A percentile compares a stretch with the other conserved stretches of the same genome.
These are phyloP conservation scores for Fusarium sp. DNA, from an alignment of 2,329 filamentous ascomycete species.

Conservation along the genomic window DNA sequence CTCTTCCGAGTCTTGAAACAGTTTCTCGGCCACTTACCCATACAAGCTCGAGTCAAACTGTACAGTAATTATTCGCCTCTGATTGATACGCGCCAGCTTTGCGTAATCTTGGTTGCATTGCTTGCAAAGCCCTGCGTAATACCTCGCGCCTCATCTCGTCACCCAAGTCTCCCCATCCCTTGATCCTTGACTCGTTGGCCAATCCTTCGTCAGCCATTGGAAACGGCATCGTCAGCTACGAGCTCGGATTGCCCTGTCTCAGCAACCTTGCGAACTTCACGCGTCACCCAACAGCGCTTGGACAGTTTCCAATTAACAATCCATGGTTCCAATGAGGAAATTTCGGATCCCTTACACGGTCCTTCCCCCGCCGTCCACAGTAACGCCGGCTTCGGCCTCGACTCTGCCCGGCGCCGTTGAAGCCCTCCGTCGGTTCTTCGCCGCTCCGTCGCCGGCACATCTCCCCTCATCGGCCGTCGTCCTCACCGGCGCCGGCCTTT, in stretches of 20 bases:
- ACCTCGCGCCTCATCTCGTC: not conserved
- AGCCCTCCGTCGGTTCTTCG: conserved; percentile 82
- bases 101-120: not conserved
- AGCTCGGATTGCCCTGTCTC: not conserved
- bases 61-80: not conserved
- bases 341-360: conserved; percentile 94
- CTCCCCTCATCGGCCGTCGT: conserved; percentile 62
- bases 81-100: conserved; percentile 12
- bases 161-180: conserved; percentile 1
- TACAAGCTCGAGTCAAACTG: not conserved
- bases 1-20: conserved; percentile 24
- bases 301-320: not conserved
- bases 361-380: conserved; percentile 78
- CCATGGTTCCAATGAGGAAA: conserved; percentile 66
- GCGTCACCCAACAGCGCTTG: conserved; percentile 8
- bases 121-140: not conserved
- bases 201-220: conserved; percentile 36
- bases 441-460: conserved; percentile 64
- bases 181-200: not conserved
- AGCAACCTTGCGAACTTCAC: not conserved
- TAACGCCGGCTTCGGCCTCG: conserved; percentile 78
- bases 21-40: conserved; percentile 11
- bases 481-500: conserved; percentile 88
- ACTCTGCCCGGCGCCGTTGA: conserved; percentile 79
- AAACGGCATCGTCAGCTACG: conserved; percentile 27